Base-by-base conservation (phyloP, 495 filamentous ascomycete species). In the Physcia stellaris region DNA sequence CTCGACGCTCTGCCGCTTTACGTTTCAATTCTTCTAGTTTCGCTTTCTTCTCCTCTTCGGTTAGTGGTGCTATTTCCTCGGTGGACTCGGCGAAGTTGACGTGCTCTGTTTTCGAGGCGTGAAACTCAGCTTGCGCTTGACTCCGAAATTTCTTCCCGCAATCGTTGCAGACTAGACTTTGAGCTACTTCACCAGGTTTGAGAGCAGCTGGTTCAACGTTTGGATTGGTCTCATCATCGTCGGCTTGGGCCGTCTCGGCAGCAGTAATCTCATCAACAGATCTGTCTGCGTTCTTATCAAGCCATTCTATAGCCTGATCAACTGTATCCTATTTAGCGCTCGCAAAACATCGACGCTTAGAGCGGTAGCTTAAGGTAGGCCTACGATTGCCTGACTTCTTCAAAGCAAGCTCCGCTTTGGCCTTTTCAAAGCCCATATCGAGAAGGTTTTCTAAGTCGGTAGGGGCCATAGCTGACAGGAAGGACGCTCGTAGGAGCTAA, bases 401-500 rank as follows among this genome's bases (percentile, higher is more conserved):
- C 38, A 92, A 66, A 24, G 92, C 90, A 15, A 96, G 55, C 57
- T 84, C 70, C 24, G 83, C 80, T 48, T 78, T 69, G 45, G 81
- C 73, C 50, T 73, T 68, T 42, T 93, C 84, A 47, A 98, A 98
- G 51, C 90, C 90, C 87, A 96, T 95, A 39, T 92, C 86, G 48
- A 92, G 54, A 53, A 98, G 79, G 49, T 77, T 67, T 10, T 88
- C 73, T 13, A 93, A 66, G 52, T 92, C 83, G 24, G 18, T 32
- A 33, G 26, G 13, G 12, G 9, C 26, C 26, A 28, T 28, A 7
- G 7, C 13, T 28, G 26, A 7, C 13, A 28, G 9, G 7, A 13
- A 28, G 7, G 7, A 28, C 26, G 26, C 7, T 28, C n/a, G n/a
- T n/a, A n/a, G n/a, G n/a, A n/a, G n/a, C n/a, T n/a, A n/a, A n/a